Percentiles rank a stretch among this genome's conserved stretches.
Conservation (phyloP, 169 alveolate genomes). For the Besnoitia besnoiti region DNA sequence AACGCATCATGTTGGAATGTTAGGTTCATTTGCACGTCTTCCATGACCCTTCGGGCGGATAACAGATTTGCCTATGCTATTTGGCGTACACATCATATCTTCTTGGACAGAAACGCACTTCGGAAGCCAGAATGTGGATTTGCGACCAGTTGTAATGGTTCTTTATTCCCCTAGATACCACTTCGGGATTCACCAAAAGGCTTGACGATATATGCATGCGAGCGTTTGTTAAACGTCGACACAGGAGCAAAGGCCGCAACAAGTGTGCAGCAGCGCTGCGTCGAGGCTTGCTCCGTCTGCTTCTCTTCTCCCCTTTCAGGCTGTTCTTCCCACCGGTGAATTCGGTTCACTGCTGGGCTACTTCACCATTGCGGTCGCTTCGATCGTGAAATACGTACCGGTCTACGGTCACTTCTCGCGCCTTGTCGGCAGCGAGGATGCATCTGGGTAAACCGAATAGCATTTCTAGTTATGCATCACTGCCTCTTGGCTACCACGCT, state of each 20-base stretch:
- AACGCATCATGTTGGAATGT: not conserved
- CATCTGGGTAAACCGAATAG: not conserved
- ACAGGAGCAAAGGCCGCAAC: not conserved
- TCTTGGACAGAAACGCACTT: too few relatives aligned
- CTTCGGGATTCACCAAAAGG: too few relatives aligned
- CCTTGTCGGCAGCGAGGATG: not conserved
- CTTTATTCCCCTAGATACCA: too few relatives aligned
- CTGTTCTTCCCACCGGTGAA: slow-evolving; percentile 49
- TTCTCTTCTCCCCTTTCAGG: slow-evolving; percentile 30
- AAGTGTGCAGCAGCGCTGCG: not conserved
- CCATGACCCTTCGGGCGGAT: too few relatives aligned
- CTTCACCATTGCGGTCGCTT: slow-evolving; percentile 59
- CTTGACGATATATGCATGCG: not conserved
- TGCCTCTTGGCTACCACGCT: too few relatives aligned
- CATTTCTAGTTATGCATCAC: too few relatives aligned
- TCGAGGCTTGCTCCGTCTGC: not conserved
- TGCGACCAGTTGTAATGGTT: too few relatives aligned
- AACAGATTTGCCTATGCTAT: too few relatives aligned
- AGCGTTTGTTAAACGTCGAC: not conserved
- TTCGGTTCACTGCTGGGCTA: slow-evolving; percentile 48
- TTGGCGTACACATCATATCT: too few relatives aligned
- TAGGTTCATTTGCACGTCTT: too few relatives aligned
- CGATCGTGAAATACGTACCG: slow-evolving; percentile 50
- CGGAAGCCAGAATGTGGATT: too few relatives aligned
- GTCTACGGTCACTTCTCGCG: slow-evolving; percentile 61